Base-by-base conservation (phyloP, 192 early-diverging fungal species). In the Geranomyces michiganensis region DNA sequence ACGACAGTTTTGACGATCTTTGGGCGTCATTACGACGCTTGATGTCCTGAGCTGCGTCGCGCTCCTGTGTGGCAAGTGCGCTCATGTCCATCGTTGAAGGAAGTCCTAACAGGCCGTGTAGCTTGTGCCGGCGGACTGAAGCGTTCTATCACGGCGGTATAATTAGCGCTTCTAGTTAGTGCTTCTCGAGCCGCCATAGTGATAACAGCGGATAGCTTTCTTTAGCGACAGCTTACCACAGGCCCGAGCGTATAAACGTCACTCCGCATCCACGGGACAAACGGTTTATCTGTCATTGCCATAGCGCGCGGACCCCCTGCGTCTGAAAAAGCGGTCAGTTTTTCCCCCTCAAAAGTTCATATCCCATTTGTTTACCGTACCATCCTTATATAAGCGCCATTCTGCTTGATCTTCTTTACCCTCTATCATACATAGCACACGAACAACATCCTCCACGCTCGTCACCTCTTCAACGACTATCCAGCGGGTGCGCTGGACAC, bases 11-110 rank as follows among this genome's bases (percentile, higher is more conserved):
- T 17, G 45, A 21, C 19, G 55, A 69, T 14, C 36, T 43, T 29
- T 17, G 46, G 12, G 76, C 65, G 7, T 74, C 71, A 45, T 63
- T 68, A 24, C 62, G 51, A 5, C 70, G 71, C 67, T 75, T 74
- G 10, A 56, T 13, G 58, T 61, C 62, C 31, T 69, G 45, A 43
- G 70, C 72, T 10, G 32, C 64, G 21, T 22, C 32, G n/a, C 62
- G 29, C 19, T 59, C 63, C 59, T 67, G 30, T 19, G 19, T 24
- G 19, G 33, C 62, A 6, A 70, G 62, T 24, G 56, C 41, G 32
- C 30, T 41, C 30, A 71, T 33, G 68, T 78, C 73, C 14, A 30
- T 59, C 8, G 24, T 43, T 14, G 76, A 62, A 17, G 70, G 62
- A 27, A 78, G 45, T 24, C 76, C 76, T 9, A 78, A 56, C 22